Conservation (phyloP, 1,139 yeast species). For the Protomyces macrosporus region DNA sequence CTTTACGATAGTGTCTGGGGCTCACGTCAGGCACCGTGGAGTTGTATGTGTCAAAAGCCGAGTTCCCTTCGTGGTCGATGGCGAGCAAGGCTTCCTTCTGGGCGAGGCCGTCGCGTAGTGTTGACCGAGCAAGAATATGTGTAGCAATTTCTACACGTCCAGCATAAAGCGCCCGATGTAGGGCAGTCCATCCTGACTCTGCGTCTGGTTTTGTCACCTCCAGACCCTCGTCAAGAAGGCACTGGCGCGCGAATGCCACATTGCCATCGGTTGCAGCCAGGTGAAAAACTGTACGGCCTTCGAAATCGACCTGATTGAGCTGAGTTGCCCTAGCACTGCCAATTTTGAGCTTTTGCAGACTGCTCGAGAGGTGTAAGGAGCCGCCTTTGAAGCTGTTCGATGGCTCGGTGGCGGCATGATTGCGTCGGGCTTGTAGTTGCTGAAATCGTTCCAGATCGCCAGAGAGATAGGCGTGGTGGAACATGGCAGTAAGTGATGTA, state of each 20-base stretch:
- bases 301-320: slow-evolving; percentile 11
- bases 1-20: slow-evolving; percentile 45
- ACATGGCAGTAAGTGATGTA: neutral
- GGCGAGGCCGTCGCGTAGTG: neutral
- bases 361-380: neutral
- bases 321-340: neutral
- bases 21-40: slow-evolving; percentile 32
- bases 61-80: slow-evolving; percentile 58
- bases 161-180: slow-evolving; percentile 61
- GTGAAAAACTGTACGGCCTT: slow-evolving; percentile 65
- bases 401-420: neutral
- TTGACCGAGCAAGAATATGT: slow-evolving; percentile 43
- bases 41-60: slow-evolving; percentile 37
- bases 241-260: slow-evolving; percentile 44
- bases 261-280: slow-evolving; percentile 52
- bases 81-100: slow-evolving; percentile 46
- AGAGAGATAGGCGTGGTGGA: slow-evolving; percentile 16
- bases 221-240: slow-evolving; percentile 49
- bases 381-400: neutral
- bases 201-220: slow-evolving; percentile 52
- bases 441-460: slow-evolving; percentile 6
- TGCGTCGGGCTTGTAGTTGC: neutral
- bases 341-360: neutral
- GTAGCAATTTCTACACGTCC: slow-evolving; percentile 58
- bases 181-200: slow-evolving; percentile 80